phyloP scores from a whole-genome alignment of 2,329 filamentous ascomycete genomes.

The Aureobasidium sp. region DNA sequence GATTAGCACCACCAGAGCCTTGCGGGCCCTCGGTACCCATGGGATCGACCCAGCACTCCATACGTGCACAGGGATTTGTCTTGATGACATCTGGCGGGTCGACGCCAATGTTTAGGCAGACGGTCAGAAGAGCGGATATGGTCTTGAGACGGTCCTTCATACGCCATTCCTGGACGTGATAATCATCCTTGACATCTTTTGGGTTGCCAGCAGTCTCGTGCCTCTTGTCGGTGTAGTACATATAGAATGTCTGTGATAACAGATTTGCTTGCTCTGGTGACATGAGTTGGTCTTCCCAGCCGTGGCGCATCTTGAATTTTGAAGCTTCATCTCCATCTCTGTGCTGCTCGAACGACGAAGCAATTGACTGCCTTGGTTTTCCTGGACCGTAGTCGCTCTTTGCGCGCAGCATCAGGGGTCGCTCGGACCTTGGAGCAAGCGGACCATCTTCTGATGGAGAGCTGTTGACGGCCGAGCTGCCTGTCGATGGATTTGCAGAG shows the following conservation, averaged over 20 bases:
- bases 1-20: conserved; percentile 46
- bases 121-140: conserved; percentile 85
- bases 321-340: conserved; percentile 30
- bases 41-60: conserved; percentile 96
- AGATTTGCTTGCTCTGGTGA: conserved; percentile 83
- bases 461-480: not conserved
- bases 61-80: conserved; percentile 83
- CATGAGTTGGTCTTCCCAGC: conserved; percentile 87
- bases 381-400: conserved; percentile 47
- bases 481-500: not conserved
- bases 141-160: conserved; percentile 97
- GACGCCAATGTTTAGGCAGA: conserved; percentile 95
- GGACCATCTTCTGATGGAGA: conserved; percentile 7
- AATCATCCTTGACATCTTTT: conserved; percentile 39
- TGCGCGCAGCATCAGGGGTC: conserved; percentile 40
- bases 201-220: conserved; percentile 92
- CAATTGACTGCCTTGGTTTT: conserved; percentile 13
- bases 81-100: conserved; percentile 96
- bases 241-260: conserved; percentile 89
- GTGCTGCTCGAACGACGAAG: conserved; percentile 21
- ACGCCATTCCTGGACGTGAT: conserved; percentile 77
- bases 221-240: conserved; percentile 98
- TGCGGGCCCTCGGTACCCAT: conserved; percentile 65
- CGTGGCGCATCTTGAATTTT: conserved; percentile 59
- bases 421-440: not conserved